A percentile compares a stretch with the other conserved stretches of the same genome.
Conservation (phyloP, 2,329 filamentous ascomycete genomes). For the Whalleya microplaca region DNA sequence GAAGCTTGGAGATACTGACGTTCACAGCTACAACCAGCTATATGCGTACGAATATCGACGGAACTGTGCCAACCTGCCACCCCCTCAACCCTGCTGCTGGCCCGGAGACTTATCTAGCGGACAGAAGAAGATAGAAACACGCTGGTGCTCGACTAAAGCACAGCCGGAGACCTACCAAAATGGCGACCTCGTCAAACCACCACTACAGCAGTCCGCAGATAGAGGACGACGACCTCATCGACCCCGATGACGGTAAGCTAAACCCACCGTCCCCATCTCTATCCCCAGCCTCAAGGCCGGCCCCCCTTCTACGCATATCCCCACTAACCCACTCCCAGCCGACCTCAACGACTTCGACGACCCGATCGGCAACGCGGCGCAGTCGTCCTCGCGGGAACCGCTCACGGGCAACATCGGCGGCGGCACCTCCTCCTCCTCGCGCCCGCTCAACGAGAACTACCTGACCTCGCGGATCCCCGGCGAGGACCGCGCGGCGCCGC, state of each 20-base stretch:
- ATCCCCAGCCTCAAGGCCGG: constrained; percentile 6
- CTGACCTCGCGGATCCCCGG: constrained; percentile 88
- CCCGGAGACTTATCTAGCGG: not conserved
- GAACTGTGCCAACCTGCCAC: constrained; percentile 8
- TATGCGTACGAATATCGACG: constrained; percentile 4
- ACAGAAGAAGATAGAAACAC: not conserved
- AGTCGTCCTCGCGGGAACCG: constrained; percentile 71
- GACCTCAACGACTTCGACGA: constrained; percentile 94
- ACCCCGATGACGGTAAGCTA: constrained; percentile 73
- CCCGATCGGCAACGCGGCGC: constrained; percentile 62
- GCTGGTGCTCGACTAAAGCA: not conserved
- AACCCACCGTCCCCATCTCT: not conserved
- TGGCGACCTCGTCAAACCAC: constrained; percentile 52
- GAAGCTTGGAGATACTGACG: not conserved
- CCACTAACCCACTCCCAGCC: constrained; percentile 49
- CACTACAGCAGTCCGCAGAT: constrained; percentile 66
- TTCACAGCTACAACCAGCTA: not conserved
- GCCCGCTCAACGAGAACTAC: constrained; percentile 73
- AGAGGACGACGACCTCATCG: constrained; percentile 71
- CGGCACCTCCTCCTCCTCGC: constrained; percentile 57
- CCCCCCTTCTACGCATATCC: not conserved
- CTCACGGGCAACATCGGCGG: constrained; percentile 83
- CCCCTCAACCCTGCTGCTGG: not conserved
- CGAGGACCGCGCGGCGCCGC: constrained; percentile 86
- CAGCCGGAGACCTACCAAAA: too few species aligned